A percentile compares a stretch with the other conserved stretches of the same genome.
Conservation (phyloP, 768 basidiomycete genomes). For the Lactifluus pinguis region DNA sequence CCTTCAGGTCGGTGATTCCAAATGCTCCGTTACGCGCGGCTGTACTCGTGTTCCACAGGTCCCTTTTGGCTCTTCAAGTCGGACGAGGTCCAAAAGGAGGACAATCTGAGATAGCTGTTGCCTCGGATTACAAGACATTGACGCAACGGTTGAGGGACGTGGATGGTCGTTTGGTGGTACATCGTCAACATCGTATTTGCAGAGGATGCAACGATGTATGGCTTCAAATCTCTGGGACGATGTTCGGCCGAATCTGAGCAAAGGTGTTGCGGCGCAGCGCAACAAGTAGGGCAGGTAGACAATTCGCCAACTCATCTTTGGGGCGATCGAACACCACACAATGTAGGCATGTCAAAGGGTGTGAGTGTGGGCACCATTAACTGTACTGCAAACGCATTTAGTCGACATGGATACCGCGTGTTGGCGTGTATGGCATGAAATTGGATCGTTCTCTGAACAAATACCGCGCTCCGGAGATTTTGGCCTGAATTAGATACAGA, state of each 20-base stretch:
- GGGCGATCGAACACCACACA: no score
- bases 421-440: no score
- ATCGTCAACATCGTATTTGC: not conserved
- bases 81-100: constrained; percentile 12
- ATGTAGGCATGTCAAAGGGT: no score
- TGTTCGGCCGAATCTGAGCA: not conserved
- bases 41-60: constrained; percentile 30
- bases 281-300: no score
- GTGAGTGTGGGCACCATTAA: not conserved
- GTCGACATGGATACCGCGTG: not conserved
- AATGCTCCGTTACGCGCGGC: not conserved
- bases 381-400: not conserved
- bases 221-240: not conserved
- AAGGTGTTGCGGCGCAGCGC: no score
- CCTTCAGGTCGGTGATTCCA: constrained; percentile 44
- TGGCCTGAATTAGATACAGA: not conserved
- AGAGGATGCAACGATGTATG: not conserved
- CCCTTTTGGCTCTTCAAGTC: constrained; percentile 65
- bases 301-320: no score
- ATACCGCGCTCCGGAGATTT: not conserved
- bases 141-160: not conserved
- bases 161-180: no score
- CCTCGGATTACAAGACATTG: not conserved
- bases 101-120: constrained; percentile 2
- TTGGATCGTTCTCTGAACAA: no score